Base-by-base conservation (phyloP, 305 asterid species). In the Plantago coronopus region DNA sequence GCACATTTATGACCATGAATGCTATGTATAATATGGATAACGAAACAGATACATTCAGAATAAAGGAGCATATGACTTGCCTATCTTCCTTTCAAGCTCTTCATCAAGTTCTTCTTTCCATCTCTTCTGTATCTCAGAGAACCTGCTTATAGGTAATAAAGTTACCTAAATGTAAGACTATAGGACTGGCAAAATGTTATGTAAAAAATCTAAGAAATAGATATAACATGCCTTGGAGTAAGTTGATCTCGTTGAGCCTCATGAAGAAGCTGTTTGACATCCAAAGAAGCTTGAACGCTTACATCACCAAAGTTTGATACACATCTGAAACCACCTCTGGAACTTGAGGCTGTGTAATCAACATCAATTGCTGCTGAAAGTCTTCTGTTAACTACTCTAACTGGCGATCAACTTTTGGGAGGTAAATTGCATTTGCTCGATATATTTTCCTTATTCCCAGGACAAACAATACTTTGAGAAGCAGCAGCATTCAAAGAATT, bases 61-160 rank as follows among this genome's bases (percentile, higher is more conserved):
- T n/a, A 57, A 71, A 63, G 58, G 31, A 20, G 57, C 13, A 55
- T 51, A 67, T 47, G 65, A 78, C 83, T 80, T 76, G 78, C 98
- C 98, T 91, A 96, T 75, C 20, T 84, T 81, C 67, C 91, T 80
- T 64, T 83, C 94, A 29, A 91, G 88, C 77, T 91, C 98, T 73
- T 88, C 89, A 55, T 73, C 97, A 64, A 91, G 98, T 79, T 91
- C 98, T 81, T 83, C 96, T 77, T 91, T 87, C 98, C 98, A 91
- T 78, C 78, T 85, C 72, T 80, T 81, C 65, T 86, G 88, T 76
- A 82, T 86, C 81, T 86, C 96, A 15, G 79, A n/a, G 61, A 68
- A 74, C 59, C 72, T 73, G 57, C 61, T 72, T 62, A 72, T 67
- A 60, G 25, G 66, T 25, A 27, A 47, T 38, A 54, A 40, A 53